Conservation (phyloP, 2,329 filamentous ascomycete genomes). For the Microdochium bolleyi region DNA sequence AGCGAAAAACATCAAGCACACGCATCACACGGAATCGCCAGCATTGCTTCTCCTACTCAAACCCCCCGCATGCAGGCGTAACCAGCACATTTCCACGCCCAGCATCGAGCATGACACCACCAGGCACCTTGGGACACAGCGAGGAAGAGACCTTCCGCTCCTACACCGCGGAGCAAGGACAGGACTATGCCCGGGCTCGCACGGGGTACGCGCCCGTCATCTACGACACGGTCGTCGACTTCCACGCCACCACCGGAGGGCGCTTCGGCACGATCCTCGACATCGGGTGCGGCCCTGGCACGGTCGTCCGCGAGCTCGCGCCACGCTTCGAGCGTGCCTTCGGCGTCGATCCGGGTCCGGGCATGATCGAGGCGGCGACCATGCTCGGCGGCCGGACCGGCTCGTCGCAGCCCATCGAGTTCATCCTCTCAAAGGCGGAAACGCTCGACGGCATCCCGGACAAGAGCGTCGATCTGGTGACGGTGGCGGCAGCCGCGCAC, state of each 20-base stretch:
- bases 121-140: background rate
- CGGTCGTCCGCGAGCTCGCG: constrained; percentile 45
- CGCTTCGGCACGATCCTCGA: constrained; percentile 36
- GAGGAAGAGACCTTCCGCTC: background rate
- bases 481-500: constrained; percentile 51
- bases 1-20: no score
- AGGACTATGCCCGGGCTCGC: background rate
- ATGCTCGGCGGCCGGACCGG: constrained; percentile 30
- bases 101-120: background rate
- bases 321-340: constrained; percentile 41
- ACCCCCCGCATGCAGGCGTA: no score
- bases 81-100: no score
- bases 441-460: constrained; percentile 34
- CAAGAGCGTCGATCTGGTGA: constrained; percentile 40
- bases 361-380: constrained; percentile 46
- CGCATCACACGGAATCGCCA: no score
- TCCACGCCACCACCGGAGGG: background rate
- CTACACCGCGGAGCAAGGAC: background rate
- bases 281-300: constrained; percentile 55
- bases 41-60: no score
- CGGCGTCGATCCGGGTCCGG: constrained; percentile 47
- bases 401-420: constrained; percentile 25
- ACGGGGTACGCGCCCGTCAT: background rate
- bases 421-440: constrained; percentile 43
- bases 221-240: background rate